Base-by-base conservation (phyloP, 192 early-diverging fungal genomes). In the Coemansia sp. region DNA sequence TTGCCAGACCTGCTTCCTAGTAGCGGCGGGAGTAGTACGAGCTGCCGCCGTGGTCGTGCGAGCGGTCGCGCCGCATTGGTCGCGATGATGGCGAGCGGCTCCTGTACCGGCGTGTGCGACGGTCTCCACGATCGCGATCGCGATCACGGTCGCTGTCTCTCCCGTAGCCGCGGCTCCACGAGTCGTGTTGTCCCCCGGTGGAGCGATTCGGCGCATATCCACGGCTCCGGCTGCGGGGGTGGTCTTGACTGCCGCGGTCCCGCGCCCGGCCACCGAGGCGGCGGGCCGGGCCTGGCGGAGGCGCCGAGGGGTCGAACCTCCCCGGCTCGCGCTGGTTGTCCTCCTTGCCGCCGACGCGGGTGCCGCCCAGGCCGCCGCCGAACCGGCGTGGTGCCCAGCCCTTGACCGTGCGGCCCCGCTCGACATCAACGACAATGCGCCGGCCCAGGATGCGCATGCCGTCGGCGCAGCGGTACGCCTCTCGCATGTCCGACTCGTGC, bases 341-440 rank as follows among this genome's bases (percentile, higher is more conserved):
- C 37, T 34, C 43, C 39, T 62, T 67, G 26, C 38, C 50, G 8
- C 70, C 70, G 13, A 58, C 19, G 3, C 70, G 64, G 25, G 70
- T 55, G 19, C 65, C 72, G 18, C 72, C 72, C 32, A 75, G 53
- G 18, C 72, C 72, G 10, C 64, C 72, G 18, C 56, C 72, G 38
- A 68, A 60, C 25, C 65, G 44, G 26, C 72, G 61, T 8, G 95
- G 95, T 34, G 73, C 74, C 95, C 95, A 98, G 39, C 86, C 92
- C 53, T 92, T 93, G 10, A 98, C 95, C 3, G 95, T 98, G 31
- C 95, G 80, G 4, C 93, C 95, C 46, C 92, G 83, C 60, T 98
- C 95, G 19, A 98, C 93, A 62, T 98, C 95, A 2, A 95, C 91
- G 16, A 95, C 64, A 17, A 95, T 74, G 27, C 90, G 81, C 17